phyloP scores from a whole-genome alignment of 768 basidiomycete species.

The Russula vinacea region DNA sequence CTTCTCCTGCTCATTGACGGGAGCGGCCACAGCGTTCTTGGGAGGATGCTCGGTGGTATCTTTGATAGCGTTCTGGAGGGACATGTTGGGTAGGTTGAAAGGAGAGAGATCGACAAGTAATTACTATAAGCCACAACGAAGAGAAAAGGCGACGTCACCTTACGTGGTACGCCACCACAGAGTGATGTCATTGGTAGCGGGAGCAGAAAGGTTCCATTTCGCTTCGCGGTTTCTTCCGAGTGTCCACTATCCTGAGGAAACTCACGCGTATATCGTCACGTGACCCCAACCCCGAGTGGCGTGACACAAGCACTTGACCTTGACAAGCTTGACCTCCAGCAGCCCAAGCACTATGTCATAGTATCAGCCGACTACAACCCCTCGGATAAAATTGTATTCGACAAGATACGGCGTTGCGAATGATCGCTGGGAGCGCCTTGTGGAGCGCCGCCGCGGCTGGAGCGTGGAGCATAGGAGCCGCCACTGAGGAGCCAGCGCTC shows the following conservation, averaged over 20 bases:
- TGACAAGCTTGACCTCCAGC: no score
- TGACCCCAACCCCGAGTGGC: not conserved
- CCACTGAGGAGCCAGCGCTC: no score
- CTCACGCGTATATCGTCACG: not conserved
- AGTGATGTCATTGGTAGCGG: constrained; percentile 17
- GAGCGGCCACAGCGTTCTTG: constrained; percentile 56
- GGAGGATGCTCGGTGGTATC: constrained; percentile 58
- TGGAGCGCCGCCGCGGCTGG: no score
- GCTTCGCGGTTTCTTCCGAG: no score
- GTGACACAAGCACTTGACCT: not conserved
- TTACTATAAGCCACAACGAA: not conserved
- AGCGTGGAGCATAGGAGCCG: no score
- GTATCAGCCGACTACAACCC: no score
- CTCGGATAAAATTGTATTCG: no score
- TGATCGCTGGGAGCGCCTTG: no score
- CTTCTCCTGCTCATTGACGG: constrained; percentile 56
- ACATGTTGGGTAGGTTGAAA: constrained; percentile 45
- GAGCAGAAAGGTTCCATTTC: not conserved
- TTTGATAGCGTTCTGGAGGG: constrained; percentile 59
- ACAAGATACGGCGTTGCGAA: no score
- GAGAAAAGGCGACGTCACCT: constrained; percentile 12
- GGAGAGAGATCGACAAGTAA: not conserved
- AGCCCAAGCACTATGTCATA: no score
- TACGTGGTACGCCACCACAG: constrained; percentile 2
- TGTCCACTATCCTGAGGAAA: no score